Evolutionary conservation across 1,284 basidiomycete species (phyloP), one percentile per base, ranked within the genome.

Genomic region (Ceratobasidium papillatum): DNA sequence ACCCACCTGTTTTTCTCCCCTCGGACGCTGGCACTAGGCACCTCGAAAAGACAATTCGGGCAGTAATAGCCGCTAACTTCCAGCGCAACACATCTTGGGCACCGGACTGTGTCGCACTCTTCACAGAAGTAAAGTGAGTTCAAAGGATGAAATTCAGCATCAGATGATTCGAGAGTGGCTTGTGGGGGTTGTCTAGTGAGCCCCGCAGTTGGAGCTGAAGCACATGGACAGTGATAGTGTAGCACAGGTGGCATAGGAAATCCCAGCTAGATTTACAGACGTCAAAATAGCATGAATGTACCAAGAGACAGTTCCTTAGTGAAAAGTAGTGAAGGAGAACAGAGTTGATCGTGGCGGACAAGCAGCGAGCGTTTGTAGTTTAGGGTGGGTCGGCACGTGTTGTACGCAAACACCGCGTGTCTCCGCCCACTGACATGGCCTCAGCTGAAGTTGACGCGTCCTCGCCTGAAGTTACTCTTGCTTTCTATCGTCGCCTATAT

Each of bases 11-110:
- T 98, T 87, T 96, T 96, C 83, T 99, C 96, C 7, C 91, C 94
- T 76, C 96, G 88, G 8, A 99, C 96, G 80, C 94, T 97, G 1
- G 98, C 96, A 79, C 92, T 94, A 0, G 97, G 98, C 3, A 99
- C 97, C 80, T 99, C 98, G 82, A 99, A 99, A n/a, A 99, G 86
- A 81, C 98, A 99, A 82, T 97, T 96, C 27, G 98, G 98, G 80
- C 98, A 99, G 81, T 94, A 99, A 83, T 98, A 99, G 69, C 94
- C 94, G 80, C 94, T 94, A 80, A 99, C 92, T 87, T 99, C 98
- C 66, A 94, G 85, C 3, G 91, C 89, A 8, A 98, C 94, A 79
- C 98, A 99, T 78, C 91, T 88, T 80, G 96, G 93, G 81, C 98
- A 99, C 72, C 96, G 86, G 52, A 99, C 89, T 1, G 93, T 91